Conservation (phyloP, 2,329 filamentous ascomycete species). For the Rhynchosporium agropyri region DNA sequence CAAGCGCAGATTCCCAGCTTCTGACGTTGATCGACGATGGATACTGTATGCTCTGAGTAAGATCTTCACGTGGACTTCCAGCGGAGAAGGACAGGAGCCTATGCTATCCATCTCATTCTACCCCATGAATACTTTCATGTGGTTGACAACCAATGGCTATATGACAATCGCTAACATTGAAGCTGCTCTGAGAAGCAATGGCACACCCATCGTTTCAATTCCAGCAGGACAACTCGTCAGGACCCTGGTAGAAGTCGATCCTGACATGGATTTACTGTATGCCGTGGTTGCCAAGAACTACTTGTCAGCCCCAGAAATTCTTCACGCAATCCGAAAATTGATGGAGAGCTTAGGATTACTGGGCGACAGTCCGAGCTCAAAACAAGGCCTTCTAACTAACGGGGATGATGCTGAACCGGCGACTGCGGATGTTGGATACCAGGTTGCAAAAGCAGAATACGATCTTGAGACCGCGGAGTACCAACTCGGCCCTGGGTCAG, state of each 20-base stretch:
- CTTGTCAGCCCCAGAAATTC: conserved; percentile 66
- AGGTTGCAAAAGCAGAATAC: conserved; percentile 57
- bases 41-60: conserved; percentile 56
- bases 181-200: conserved; percentile 56
- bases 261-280: conserved; percentile 67
- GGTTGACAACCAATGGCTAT: conserved; percentile 62
- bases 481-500: conserved; percentile 65
- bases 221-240: conserved; percentile 63
- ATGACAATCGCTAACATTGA: conserved; percentile 61
- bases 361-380: conserved; percentile 33
- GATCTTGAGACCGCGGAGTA: conserved; percentile 70
- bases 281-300: conserved; percentile 67
- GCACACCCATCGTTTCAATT: conserved; percentile 44
- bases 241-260: conserved; percentile 66
- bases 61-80: conserved; percentile 46
- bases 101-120: conserved; percentile 48
- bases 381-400: conserved; percentile 37
- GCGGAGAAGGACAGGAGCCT: conserved; percentile 21
- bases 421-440: conserved; percentile 42
- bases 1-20: conserved; percentile 49
- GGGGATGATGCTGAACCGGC: conserved; percentile 27
- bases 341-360: conserved; percentile 70
- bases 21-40: conserved; percentile 65
- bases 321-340: conserved; percentile 65
- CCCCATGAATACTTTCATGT: conserved; percentile 56